Base-by-base conservation (phyloP, 2,329 filamentous ascomycete species). In the Xylaria sp. region DNA sequence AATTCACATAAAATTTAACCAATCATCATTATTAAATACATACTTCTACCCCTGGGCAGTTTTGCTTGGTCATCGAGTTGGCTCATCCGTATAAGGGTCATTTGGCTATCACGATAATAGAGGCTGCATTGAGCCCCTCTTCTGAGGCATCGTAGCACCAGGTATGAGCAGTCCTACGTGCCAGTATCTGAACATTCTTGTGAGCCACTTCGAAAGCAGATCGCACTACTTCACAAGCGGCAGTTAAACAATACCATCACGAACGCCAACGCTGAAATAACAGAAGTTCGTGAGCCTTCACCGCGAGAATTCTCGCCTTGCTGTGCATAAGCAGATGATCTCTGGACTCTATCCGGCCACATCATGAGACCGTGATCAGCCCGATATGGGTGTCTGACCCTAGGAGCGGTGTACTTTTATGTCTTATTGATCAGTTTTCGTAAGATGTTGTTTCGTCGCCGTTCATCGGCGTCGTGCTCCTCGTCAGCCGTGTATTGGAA, bases 361-460 rank as follows among this genome's bases (percentile, higher is more conserved):
- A 54, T 61, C 56, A 67, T 60, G 61, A 67, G 55, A 63, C 64
- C 28, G 23, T 65, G 8, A 28, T 46, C 39, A 28, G 23, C 23
- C 28, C 39, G 23, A 25, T 23, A 8, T 32, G n/a, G 23, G 13
- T 15, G 25, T 9, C 12, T 41, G 34, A 5, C 62, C 28, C 18
- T 3, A 28, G 39, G 18, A n/a, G 9, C 59, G 25, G n/a, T 32
- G 8, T 13, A 5, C 58, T 15, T 34, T 58, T 41, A 75, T 15
- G 68, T 69, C 65, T 76, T 74, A 39, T 63, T 71, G n/a, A 69
- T 74, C 70, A 75, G 74, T 65, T 75, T 76, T 13, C 74, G 65
- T 41, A 77, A 74, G 50, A 76, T 64, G 4, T 68, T 75, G 54
- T 59, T 63, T 56, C 63, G 69, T 60, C 74, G 72, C 52, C 69